Base-by-base conservation (phyloP, 1,284 basidiomycete species). In the Crepidotus sp. region DNA sequence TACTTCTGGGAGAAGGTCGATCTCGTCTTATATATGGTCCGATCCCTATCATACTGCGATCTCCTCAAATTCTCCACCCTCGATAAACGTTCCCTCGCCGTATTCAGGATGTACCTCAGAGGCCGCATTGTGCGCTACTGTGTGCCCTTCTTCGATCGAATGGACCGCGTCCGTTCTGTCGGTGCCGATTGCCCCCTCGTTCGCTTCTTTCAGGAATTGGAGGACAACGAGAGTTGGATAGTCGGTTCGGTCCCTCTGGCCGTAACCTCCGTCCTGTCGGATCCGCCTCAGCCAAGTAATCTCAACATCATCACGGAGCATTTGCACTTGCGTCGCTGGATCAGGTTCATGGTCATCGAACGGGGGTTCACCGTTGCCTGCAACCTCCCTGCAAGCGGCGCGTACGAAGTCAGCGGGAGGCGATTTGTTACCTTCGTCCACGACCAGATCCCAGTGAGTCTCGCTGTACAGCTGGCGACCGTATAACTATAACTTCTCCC, bases 241-340 rank as follows among this genome's bases (percentile, higher is more conserved):
- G 40, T 42, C 13, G 40, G 32, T 14, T 42, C 40, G 2, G 32
- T 42, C 7, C 13, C 33, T 1, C 26, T 42, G 1, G 40, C 40
- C 2, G 18, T 14, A 0, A 17, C 24, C 1, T 42, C 33, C 1
- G 5, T 18, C 3, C 15, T 35, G 11, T 27, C 24, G n/a, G 33
- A 42, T 11, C 15, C 17, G 1, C 4, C 32, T 19, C 6, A 1
- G 4, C 40, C 40, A 5, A 5, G 25, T 9, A 42, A 42, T 13
- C 32, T 42, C 1, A 42, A 42, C 33, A 21, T 42, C 5, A 42
- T 35, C 10, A 34, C 39, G 7, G 3, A 4, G 11, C n/a, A 15
- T 3, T 6, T 3, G 14, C 3, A 2, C 14, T 6, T 6, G n/a
- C 2, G 3, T 4, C 3, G 11, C 5, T 30, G 29, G 29, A 6